These are phyloP conservation scores for Talaromyces rugulosus DNA, from an alignment of 2,329 filamentous ascomycete species.

Conservation along the genomic window DNA sequence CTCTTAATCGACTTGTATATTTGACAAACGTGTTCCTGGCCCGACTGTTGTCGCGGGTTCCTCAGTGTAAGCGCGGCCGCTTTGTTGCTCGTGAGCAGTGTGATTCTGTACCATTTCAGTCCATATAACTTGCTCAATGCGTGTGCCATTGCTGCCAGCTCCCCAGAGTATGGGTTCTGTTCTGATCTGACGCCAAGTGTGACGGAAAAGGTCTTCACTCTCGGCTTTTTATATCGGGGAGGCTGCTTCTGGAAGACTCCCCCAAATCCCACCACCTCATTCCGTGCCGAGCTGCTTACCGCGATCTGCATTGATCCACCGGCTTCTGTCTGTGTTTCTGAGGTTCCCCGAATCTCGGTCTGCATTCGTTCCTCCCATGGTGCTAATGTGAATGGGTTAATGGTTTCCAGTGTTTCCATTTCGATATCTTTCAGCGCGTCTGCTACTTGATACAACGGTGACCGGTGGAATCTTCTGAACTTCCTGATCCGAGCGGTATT, in stretches of 20 bases:
- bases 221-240: conserved; percentile 18
- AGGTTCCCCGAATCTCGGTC: too few species aligned
- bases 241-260: conserved; percentile 29
- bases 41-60: conserved; percentile 19
- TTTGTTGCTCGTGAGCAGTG: conserved; percentile 21
- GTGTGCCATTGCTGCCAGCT: conserved; percentile 22
- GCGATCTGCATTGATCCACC: conserved; percentile 5
- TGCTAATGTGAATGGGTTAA: conserved; percentile 5
- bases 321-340: too few species aligned
- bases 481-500: conserved; percentile 16
- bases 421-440: conserved; percentile 15
- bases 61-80: conserved; percentile 19
- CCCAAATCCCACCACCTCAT: conserved; percentile 16
- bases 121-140: conserved; percentile 15
- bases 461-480: conserved; percentile 15
- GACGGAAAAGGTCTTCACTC: conserved; percentile 13
- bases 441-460: conserved; percentile 13
- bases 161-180: conserved; percentile 20
- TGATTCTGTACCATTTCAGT: conserved; percentile 19
- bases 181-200: conserved; percentile 18
- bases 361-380: too few species aligned
- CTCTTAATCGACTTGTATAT: conserved; percentile 21
- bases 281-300: conserved; percentile 19
- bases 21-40: conserved; percentile 17
- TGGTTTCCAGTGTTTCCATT: conserved; percentile 11